Base-by-base conservation (phyloP, 2,329 filamentous ascomycete species). In the Pseudovirgaria hyperparasitica region DNA sequence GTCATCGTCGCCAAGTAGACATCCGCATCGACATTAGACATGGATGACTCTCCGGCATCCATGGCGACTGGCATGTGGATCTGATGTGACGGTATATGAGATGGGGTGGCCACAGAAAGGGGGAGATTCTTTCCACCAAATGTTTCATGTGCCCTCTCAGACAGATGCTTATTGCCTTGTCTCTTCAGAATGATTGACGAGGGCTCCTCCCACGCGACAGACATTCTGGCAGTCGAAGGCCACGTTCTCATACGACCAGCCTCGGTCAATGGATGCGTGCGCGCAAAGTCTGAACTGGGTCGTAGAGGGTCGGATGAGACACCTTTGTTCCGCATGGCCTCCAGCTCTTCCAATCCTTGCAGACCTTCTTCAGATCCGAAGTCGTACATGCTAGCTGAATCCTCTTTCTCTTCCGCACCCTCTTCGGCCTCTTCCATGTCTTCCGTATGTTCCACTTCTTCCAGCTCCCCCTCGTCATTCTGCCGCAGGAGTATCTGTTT, bases 71-170 rank as follows among this genome's bases (percentile, higher is more conserved):
- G 63, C 34, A 68, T 70, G 58, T 82, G 79, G 10, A 67, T 64
- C 17, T 68, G 42, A 26, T 44, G 42, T n/a, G 57, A 17, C 57
- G 67, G 42, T 57, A 70, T 42, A 57, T 67, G 10, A 40, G 63
- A 55, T 0, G 80, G 76, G 3, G 80, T 86, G 2, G 75, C 68
- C 1, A 80, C 74, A 2, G 84, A 92, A 45, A 78, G 66, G 3
- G 86, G 86, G 10, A 96, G 60, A 0, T 75, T 72, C 4, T 56
- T 55, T 0, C 87, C 87, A 22, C 86, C 87, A 47, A 93, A 87
- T 1, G 72, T 65, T 22, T 64, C 68, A 38, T 82, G 72, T 1
- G 86, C 81, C 2, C 78, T 67, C 30, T 77, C 67, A 18, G 66
- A 64, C 17, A 96, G 62, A 46, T 98, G 90, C 30, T 74, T 78